A percentile compares a stretch with the other conserved stretches of the same genome.
Evolutionary conservation across 139 green algal species (phyloP).

Genomic region (Parachlorella kessleri): DNA sequence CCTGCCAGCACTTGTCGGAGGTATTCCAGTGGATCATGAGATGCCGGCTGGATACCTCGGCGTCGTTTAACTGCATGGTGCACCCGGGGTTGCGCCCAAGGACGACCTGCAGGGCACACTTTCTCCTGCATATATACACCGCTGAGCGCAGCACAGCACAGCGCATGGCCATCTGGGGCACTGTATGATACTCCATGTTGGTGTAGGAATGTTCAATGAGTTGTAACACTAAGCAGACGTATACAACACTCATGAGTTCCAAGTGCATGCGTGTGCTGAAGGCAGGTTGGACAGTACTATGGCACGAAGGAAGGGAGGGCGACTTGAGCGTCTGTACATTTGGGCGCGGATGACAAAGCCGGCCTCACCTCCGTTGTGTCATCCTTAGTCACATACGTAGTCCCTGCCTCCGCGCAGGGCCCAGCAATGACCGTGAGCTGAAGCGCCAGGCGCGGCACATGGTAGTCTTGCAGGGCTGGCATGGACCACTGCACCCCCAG

Average conservation of each 20-base stretch:
- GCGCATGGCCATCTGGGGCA: too few species aligned
- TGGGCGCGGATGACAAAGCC: too few species aligned
- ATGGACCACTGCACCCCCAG: background rate
- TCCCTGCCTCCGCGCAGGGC: background rate
- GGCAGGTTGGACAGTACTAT: too few species aligned
- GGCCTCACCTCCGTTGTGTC: background rate
- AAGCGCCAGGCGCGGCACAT: background rate
- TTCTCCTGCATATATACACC: too few species aligned
- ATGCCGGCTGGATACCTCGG: constrained; percentile 73
- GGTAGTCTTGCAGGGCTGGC: background rate
- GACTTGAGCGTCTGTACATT: too few species aligned
- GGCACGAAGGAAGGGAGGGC: too few species aligned
- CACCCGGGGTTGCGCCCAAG: constrained; percentile 61
- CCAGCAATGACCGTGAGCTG: background rate
- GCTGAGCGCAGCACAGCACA: too few species aligned
- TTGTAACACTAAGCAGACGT: too few species aligned
- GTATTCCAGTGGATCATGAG: constrained; percentile 54
- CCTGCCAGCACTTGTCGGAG: constrained; percentile 48
- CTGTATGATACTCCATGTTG: too few species aligned
- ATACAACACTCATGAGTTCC: too few species aligned
- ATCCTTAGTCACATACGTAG: background rate
- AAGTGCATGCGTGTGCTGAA: too few species aligned
- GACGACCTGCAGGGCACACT: constrained; percentile 51
- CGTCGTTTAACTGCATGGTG: constrained; percentile 59
- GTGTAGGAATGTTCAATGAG: too few species aligned